A percentile compares a stretch with the other conserved stretches of the same genome.
These are phyloP conservation scores for Eucalyptus sideroxylon DNA, from an alignment of 345 rosid species.

Conservation along the genomic window DNA sequence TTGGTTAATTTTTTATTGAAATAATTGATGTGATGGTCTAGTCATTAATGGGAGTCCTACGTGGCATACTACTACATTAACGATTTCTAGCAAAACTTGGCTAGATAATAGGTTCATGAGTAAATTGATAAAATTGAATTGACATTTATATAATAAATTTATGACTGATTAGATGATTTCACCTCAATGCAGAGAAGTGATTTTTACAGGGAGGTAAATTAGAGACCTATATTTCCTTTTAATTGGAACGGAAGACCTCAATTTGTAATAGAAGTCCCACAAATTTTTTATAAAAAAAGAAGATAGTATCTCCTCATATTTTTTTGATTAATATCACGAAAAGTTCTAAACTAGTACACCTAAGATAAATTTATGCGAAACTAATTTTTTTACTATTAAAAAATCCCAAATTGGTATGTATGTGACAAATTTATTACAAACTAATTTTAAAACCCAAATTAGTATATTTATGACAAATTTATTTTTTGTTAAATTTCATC, in stretches of 20 bases:
- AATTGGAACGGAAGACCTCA: no score
- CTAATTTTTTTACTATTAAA: not conserved
- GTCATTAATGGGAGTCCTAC: not conserved
- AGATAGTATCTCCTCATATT: no score
- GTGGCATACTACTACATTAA: not conserved
- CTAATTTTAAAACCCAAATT: no score
- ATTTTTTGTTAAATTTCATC: accelerated
- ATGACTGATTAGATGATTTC: not conserved
- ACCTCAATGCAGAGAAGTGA: accelerated
- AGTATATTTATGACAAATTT: no score
- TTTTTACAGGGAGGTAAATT: not conserved
- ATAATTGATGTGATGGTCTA: not conserved
- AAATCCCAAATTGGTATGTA: no score
- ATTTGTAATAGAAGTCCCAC: no score
- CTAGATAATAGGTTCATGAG: not conserved
- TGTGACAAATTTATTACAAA: no score
- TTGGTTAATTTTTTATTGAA: not conserved
- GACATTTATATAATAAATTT: not conserved
- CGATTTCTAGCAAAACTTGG: not conserved
- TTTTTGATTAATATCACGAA: no score
- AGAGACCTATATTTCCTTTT: not conserved
- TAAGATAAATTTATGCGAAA: no score
- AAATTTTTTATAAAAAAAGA: no score
- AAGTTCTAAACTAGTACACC: no score
- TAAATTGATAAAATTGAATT: not conserved